Evolutionary conservation across 169 alveolate species (phyloP).

Genomic region (Amoebophrya sp.): DNA sequence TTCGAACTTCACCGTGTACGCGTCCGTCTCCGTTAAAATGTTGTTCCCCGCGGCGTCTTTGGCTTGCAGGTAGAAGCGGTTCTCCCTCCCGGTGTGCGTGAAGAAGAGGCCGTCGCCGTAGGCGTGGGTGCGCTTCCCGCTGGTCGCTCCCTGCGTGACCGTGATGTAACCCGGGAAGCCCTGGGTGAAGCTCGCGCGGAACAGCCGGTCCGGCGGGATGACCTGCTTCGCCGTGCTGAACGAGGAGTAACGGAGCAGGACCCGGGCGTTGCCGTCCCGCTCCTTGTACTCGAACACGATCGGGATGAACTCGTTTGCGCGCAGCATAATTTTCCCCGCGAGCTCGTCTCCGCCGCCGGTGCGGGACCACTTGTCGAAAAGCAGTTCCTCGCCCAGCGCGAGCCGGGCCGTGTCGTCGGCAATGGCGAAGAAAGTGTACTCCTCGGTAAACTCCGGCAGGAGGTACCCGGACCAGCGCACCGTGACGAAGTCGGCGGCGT

Average conservation of each 20-base stretch:
- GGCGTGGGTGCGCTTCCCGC: background rate
- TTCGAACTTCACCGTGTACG: background rate
- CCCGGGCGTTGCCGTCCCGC: background rate
- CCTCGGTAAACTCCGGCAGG: constrained; percentile 23
- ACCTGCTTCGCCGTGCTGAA: background rate
- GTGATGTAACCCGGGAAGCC: background rate
- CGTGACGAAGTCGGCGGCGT: constrained; percentile 23
- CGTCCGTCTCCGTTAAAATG: background rate
- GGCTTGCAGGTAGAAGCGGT: constrained; percentile 26
- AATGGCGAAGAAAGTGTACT: constrained; percentile 12
- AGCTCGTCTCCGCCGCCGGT: background rate
- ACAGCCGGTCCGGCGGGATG: constrained; percentile 24
- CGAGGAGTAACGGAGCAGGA: background rate
- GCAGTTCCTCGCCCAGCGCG: background rate
- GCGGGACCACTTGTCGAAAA: constrained; percentile 27
- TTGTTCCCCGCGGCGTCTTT: constrained; percentile 28
- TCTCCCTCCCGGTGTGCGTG: background rate
- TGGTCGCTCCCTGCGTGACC: background rate
- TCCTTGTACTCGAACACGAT: constrained; percentile 24
- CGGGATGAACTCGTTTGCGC: background rate
- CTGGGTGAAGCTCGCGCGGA: background rate
- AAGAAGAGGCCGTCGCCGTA: background rate
- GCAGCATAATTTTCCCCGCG: background rate
- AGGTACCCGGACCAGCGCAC: constrained; percentile 27
- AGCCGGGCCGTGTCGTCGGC: constrained; percentile 28